Evolutionary conservation across 768 basidiomycete species (phyloP), one percentile per base, ranked within the genome.

Genomic region (Coprinopsis marcescibilis): DNA sequence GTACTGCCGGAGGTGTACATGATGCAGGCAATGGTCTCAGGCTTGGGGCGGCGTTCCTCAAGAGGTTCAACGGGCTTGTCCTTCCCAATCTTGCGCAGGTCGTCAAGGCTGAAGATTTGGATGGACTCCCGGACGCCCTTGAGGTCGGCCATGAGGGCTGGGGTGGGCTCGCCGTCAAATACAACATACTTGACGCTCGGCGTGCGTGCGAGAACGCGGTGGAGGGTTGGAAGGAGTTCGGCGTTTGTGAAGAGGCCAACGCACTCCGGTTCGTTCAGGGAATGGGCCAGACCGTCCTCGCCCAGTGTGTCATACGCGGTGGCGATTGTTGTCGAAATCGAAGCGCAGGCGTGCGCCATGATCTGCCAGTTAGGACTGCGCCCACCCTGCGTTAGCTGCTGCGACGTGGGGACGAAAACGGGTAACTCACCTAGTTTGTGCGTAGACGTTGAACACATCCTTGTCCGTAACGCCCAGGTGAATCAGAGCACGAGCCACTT

Each of bases 291-390:
- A 42, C 95, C 92, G 0, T 78, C 70, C 60, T 88, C 85, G 44
- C 96, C 95, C 19, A 98, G 84, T 2, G 91, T 95, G 60, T 96
- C 95, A 65, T 99, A 98, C 0, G 94, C 93, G 2, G 96, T 98
- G 1, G 91, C 93, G 55, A 96, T 89, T 7, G 84, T 75, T 2
- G 83, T 81, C 5, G 83, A 80, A 47, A 93, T 86, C 12, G 77
- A 73, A 0, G 80, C 75, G 60, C 91, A 96, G 0, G 80, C 89
- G 59, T 91, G 83, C 0, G 87, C 80, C 47, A 95, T 74, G 46
- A 91, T 71, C 60, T 95, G 92, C 94, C 94, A 97, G 57, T 84
- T 87, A 35, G 35, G 42, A 52, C 32, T 52, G 43, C n/a, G n/a
- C 12, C 44, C 12, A 30, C 29, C 29, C 35, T 27, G 23, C 38